Conservation (phyloP, 805 yeast species). For the Ogataea dorogensis region DNA sequence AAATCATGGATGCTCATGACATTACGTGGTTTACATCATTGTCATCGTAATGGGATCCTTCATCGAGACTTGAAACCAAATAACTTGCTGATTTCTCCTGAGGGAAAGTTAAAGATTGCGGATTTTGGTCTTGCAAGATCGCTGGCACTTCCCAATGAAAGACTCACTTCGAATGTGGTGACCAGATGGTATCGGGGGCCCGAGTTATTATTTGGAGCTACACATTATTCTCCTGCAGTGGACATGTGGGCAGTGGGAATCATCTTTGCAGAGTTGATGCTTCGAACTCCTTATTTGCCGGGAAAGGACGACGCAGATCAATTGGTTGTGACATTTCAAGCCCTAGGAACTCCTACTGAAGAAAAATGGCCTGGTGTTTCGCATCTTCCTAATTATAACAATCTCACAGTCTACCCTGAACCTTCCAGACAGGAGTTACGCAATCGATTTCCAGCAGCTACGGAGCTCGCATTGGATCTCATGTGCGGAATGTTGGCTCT, state of each 20-base stretch:
- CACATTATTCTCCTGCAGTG: constrained; percentile 83
- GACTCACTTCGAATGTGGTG: constrained; percentile 88
- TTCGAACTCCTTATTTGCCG: constrained; percentile 91
- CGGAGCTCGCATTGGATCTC: constrained; percentile 76
- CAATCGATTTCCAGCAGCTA: constrained; percentile 85
- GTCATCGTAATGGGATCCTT: constrained; percentile 85
- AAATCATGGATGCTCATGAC: constrained; percentile 96
- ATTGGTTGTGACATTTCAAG: constrained; percentile 88
- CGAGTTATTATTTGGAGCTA: constrained; percentile 83
- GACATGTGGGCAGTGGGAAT: constrained; percentile 97
- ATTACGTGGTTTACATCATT: constrained; percentile 89
- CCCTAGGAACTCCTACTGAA: constrained; percentile 95
- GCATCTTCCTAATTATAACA: constrained; percentile 70
- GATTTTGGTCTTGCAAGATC: constrained; percentile 96
- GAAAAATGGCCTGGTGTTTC: constrained; percentile 89
- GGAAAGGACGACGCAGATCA: constrained; percentile 91
- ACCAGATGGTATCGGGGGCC: constrained; percentile 99
- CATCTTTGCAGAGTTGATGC: constrained; percentile 93
- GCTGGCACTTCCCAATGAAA: constrained; percentile 72
- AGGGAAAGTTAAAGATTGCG: constrained; percentile 87
- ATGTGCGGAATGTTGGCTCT: constrained; percentile 69
- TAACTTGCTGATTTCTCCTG: constrained; percentile 81
- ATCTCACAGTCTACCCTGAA: constrained; percentile 73
- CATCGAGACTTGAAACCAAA: constrained; percentile 95
- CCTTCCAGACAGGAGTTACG: constrained; percentile 80